These are phyloP conservation scores for Takakia lepidozioides DNA, from an alignment of 225 moss, liverwort and hornwort species.

Conservation along the genomic window DNA sequence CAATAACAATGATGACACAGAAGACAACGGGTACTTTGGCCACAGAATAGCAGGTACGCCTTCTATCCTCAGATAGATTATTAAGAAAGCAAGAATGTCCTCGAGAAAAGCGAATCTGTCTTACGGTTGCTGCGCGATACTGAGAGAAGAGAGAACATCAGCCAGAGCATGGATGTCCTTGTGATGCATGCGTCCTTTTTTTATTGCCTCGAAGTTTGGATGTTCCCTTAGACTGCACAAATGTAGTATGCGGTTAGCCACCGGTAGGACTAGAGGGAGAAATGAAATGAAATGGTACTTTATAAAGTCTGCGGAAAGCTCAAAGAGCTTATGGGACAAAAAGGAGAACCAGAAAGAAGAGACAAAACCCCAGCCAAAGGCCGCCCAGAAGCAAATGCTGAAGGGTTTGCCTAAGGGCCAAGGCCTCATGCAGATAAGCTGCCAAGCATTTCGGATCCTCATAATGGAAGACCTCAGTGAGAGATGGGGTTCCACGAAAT, in stretches of 20 bases:
- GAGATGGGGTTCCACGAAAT: no score
- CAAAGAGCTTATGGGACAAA: neutral
- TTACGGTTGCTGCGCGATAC: constrained; percentile 77
- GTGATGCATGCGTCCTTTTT: constrained; percentile 40
- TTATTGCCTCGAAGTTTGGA: constrained; percentile 57
- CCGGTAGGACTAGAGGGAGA: no score
- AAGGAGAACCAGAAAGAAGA: neutral
- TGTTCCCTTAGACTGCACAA: constrained; percentile 68
- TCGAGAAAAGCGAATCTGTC: constrained; percentile 12
- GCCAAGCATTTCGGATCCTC: no score
- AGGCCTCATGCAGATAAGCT: neutral
- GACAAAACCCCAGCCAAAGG: neutral
- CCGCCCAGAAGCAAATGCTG: neutral
- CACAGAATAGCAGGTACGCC: neutral
- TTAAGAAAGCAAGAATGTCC: neutral
- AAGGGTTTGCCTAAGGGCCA: neutral
- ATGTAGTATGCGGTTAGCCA: no score
- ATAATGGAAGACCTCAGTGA: no score
- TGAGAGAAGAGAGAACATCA: constrained; percentile 45
- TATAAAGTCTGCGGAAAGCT: no score
- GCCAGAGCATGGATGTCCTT: constrained; percentile 45
- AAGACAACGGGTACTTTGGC: neutral
- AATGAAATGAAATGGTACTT: no score
- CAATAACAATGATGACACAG: neutral
- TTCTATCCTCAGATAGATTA: neutral